Conservation (phyloP, 2,329 filamentous ascomycete genomes). For the Xylaria sp. region DNA sequence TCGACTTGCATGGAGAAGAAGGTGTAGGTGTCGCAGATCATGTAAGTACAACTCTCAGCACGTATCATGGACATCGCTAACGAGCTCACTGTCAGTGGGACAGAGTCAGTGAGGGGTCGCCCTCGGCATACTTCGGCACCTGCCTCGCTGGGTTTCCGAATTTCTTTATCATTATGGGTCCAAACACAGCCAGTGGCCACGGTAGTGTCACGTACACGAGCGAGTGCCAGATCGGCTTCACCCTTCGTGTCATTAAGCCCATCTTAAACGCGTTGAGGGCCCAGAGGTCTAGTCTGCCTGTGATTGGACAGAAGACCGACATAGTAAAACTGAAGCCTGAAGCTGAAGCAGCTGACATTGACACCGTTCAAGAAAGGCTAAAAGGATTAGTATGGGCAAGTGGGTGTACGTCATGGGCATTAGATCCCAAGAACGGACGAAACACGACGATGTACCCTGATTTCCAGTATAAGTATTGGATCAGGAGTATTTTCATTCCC, state of each 20-base stretch:
- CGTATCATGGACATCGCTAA: not conserved
- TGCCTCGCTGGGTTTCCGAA: conserved; percentile 34
- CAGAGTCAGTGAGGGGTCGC: conserved; percentile 22
- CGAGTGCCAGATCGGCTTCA: conserved; percentile 35
- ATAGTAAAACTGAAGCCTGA: conserved; percentile 25
- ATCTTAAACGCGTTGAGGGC: conserved; percentile 30
- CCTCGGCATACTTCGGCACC: conserved; percentile 33
- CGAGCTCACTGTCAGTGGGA: conserved; percentile 21
- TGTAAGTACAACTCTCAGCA: conserved; percentile 18
- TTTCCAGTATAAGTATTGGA: conserved; percentile 33
- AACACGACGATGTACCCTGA: conserved; percentile 35
- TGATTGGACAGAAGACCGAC: conserved; percentile 25
- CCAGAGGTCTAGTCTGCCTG: conserved; percentile 25
- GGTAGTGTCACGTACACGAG: conserved; percentile 18
- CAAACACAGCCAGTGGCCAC: conserved; percentile 33
- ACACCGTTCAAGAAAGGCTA: conserved; percentile 15
- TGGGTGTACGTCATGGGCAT: conserved; percentile 29
- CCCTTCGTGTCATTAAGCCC: conserved; percentile 32
- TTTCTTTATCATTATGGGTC: conserved; percentile 33
- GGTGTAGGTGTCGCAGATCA: conserved; percentile 25
- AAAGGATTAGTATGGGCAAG: conserved; percentile 27
- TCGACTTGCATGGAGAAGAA: conserved; percentile 26
- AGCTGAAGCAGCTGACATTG: conserved; percentile 29
- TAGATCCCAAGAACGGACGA: conserved; percentile 23
- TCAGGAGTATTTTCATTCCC: conserved; percentile 29